Evolutionary conservation across 164 flowering plant genomes (phyloP).

Genomic region (Pachysandra terminalis): DNA sequence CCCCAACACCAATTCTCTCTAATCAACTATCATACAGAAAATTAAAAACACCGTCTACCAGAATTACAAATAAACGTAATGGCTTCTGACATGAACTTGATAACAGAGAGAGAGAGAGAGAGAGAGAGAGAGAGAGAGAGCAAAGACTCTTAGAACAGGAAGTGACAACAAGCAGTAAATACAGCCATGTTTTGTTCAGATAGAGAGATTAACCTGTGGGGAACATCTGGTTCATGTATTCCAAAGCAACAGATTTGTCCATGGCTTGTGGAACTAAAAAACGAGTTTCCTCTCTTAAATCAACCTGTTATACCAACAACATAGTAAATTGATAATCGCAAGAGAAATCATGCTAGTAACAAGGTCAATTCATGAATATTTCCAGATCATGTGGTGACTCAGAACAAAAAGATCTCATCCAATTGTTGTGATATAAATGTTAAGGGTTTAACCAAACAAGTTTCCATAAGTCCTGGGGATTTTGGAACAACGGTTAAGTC

Average conservation of each 20-base stretch:
- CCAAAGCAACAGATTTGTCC: slow-evolving; percentile 90
- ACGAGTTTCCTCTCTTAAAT: background rate
- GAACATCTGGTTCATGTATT: slow-evolving; percentile 98
- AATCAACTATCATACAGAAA: background rate
- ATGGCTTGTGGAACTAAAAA: slow-evolving; percentile 23
- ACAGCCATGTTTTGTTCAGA: background rate
- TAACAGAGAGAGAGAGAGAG: too few relatives aligned
- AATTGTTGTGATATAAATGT: too few relatives aligned
- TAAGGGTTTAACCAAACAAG: too few relatives aligned
- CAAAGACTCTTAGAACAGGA: too few relatives aligned
- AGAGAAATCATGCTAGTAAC: too few relatives aligned
- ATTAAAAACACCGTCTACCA: background rate
- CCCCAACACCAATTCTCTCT: background rate
- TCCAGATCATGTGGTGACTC: too few relatives aligned
- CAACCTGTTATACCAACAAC: background rate
- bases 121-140: slow-evolving; percentile 4
- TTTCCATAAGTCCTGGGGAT: too few relatives aligned
- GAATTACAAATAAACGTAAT: background rate
- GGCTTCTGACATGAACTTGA: background rate
- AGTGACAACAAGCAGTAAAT: too few relatives aligned
- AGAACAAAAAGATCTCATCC: too few relatives aligned
- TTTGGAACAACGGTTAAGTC: too few relatives aligned
- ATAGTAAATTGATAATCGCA: too few relatives aligned
- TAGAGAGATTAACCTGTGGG: slow-evolving; percentile 64
- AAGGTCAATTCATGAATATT: too few relatives aligned